Conservation (phyloP, 1,139 yeast genomes). For the Diutina pseudorugosa region DNA sequence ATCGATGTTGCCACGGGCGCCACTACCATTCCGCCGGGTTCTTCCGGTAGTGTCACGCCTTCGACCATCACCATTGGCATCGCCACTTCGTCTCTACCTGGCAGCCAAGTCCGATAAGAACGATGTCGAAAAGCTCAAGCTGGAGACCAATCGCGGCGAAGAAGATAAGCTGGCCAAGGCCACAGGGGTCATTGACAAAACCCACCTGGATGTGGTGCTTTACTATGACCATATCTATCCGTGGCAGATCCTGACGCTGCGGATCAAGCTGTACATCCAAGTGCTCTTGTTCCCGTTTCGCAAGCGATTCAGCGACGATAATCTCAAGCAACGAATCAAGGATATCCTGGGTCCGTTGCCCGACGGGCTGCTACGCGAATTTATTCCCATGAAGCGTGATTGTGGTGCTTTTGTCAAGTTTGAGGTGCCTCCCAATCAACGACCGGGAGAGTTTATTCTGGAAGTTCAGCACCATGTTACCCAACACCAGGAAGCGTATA, state of each 20-base stretch:
- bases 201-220: conserved; percentile 34
- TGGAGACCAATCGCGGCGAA: conserved; percentile 21
- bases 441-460: conserved; percentile 38
- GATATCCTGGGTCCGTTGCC: conserved; percentile 22
- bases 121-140: conserved; percentile 22
- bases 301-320: conserved; percentile 10
- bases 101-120: neutral
- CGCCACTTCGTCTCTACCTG: neutral
- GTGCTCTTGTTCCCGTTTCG: conserved; percentile 10
- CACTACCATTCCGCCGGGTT: neutral
- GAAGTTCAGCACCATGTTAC: conserved; percentile 38
- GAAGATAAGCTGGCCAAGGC: conserved; percentile 23
- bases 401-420: conserved; percentile 91
- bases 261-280: conserved; percentile 13
- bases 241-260: conserved; percentile 16
- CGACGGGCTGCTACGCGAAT: conserved; percentile 19
- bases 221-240: conserved; percentile 44
- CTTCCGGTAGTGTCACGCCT: neutral
- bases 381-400: conserved; percentile 66
- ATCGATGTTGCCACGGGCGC: neutral
- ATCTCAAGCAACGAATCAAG: conserved; percentile 14
- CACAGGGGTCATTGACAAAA: conserved; percentile 32
- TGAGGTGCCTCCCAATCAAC: conserved; percentile 38
- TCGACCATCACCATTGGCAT: neutral
- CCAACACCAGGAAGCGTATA: conserved; percentile 15